Conservation (phyloP, 1,139 yeast species). For the Taiozyma sp. region DNA sequence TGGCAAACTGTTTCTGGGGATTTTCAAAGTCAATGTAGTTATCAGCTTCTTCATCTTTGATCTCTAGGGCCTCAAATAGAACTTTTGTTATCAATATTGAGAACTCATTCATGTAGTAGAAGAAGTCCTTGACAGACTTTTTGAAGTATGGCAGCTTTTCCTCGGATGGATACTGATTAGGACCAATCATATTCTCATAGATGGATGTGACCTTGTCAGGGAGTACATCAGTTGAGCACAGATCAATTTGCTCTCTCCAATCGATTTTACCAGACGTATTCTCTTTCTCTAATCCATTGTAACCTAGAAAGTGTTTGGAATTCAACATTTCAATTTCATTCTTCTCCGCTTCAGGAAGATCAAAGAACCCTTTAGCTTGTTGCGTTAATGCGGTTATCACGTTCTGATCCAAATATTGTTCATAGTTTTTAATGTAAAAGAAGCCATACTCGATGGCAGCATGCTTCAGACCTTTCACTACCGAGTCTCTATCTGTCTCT, state of each 20-base stretch:
- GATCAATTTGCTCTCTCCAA: slow-evolving; percentile 58
- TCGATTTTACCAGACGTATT: slow-evolving; percentile 48
- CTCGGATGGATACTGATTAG: slow-evolving; percentile 50
- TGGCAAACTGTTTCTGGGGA: slow-evolving; percentile 32
- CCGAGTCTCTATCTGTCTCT: slow-evolving; percentile 19
- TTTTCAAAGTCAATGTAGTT: slow-evolving; percentile 33
- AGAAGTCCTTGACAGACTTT: slow-evolving; percentile 36
- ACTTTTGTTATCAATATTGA: slow-evolving; percentile 27
- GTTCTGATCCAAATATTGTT: slow-evolving; percentile 20
- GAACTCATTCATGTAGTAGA: slow-evolving; percentile 38
- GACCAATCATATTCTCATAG: slow-evolving; percentile 51
- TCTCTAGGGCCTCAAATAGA: slow-evolving; percentile 26
- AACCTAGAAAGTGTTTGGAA: slow-evolving; percentile 59
- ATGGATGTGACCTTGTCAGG: slow-evolving; percentile 33
- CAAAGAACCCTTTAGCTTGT: slow-evolving; percentile 40
- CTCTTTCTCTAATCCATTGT: slow-evolving; percentile 33
- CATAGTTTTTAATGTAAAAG: slow-evolving; percentile 39
- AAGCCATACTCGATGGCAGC: slow-evolving; percentile 57
- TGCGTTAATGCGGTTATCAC: slow-evolving; percentile 35
- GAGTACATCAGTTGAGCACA: slow-evolving; percentile 37
- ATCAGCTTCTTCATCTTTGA: slow-evolving; percentile 26
- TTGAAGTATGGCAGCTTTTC: slow-evolving; percentile 41
- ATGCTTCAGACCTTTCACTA: slow-evolving; percentile 37
- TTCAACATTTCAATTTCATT: slow-evolving; percentile 45
- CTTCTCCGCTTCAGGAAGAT: slow-evolving; percentile 41